A percentile compares a stretch with the other conserved stretches of the same genome.
These are phyloP conservation scores for Madurella fahalii DNA, from an alignment of 2,329 filamentous ascomycete species.

Conservation along the genomic window DNA sequence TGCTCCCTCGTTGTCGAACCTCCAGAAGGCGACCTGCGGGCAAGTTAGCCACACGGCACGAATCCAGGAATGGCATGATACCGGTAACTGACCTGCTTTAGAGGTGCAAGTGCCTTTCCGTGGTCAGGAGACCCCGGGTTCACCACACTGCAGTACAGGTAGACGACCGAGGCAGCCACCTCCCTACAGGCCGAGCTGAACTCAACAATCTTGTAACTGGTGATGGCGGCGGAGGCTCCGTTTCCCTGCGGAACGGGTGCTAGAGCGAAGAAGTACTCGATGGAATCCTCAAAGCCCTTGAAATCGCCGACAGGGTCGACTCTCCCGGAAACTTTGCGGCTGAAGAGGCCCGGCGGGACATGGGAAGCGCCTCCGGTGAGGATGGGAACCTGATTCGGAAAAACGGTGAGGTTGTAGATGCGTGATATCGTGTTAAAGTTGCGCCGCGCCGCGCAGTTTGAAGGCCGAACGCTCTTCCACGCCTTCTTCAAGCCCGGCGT, in stretches of 20 bases:
- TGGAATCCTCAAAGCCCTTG: conserved; percentile 37
- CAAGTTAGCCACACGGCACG: no score
- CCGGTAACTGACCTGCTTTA: conserved; percentile 32
- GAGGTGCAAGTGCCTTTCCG: conserved; percentile 30
- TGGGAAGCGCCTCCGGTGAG: conserved; percentile 31
- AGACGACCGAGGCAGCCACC: conserved; percentile 36
- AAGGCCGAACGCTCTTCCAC: no score
- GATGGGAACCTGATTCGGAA: conserved; percentile 36
- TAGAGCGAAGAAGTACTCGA: conserved; percentile 43
- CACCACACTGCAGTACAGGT: conserved; percentile 33
- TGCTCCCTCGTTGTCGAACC: conserved; percentile 40
- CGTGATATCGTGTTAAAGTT: conserved; percentile 36
- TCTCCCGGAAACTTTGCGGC: conserved; percentile 35
- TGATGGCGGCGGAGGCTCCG: conserved; percentile 31
- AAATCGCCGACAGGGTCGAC: conserved; percentile 41
- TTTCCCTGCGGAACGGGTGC: conserved; percentile 33
- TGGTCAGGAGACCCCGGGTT: conserved; percentile 30
- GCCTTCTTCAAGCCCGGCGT: no score
- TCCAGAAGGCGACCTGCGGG: conserved; percentile 38
- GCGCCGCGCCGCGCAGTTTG: conserved; percentile 20
- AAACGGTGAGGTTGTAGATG: conserved; percentile 40
- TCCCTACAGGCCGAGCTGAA: conserved; percentile 34
- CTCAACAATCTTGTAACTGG: conserved; percentile 31
- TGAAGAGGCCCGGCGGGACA: conserved; percentile 38
- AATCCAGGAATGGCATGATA: no score